Base-by-base conservation (phyloP, 306 rosid species). In the Glycine latifolia region DNA sequence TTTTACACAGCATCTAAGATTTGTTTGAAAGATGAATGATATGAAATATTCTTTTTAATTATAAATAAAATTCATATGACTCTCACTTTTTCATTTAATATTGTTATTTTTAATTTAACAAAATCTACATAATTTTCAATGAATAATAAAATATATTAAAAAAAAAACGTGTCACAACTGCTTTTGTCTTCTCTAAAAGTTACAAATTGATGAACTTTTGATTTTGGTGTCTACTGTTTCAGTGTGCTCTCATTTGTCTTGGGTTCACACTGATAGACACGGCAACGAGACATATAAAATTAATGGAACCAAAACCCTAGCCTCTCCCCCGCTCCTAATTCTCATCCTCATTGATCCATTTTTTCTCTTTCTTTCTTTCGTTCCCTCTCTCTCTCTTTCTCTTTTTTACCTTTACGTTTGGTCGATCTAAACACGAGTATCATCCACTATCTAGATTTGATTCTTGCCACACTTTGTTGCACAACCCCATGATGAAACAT, bases 291-390 rank as follows among this genome's bases (percentile, higher is more conserved):
- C 58, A 14, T 78, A 81, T 81, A 82, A 67, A 85, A 20, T 1
- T 8, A 44, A 31, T 0, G 12, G n/a, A 58, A 67, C 31, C 33
- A 54, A 78, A 78, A 78, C 86, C 83, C 81, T 82, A 82, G 6
- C 39, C 39, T 39, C 2, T 16, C 47, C 9, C 44, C 8, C 47
- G 2, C 9, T 47, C 16, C 44, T 39, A 37, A 3, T n/a, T 66
- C 56, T 67, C 79, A 54, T 68, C 47, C 52, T 49, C 67, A 8
- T 26, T 48, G 3, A 67, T 84, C 81, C 49, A 33, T 35, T 31
- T 3, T 10, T 3, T 44, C 14, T 71, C 52, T 73, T 3, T 74
- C 6, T 56, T 6, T 66, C 5, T 43, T 3, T 55, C 52, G 41
- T 3, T 74, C 6, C 17, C 1, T 66, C 5, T 17, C 5, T 55